Evolutionary conservation across 176 grass and related monocot genomes (phyloP).

Genomic region (bread wheat (Triticum aestivum)): DNA sequence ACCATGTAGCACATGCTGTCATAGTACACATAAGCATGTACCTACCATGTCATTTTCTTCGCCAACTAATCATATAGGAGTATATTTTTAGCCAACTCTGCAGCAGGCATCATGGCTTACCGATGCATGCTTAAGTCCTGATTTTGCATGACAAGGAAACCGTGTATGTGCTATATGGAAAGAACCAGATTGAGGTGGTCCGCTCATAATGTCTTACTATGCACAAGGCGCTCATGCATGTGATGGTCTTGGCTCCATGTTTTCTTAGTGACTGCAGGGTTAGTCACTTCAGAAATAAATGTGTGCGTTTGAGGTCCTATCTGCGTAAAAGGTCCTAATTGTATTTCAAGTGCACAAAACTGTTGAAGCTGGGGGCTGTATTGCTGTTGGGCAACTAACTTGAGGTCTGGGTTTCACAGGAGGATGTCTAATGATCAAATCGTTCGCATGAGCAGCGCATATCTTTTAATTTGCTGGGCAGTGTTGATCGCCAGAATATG

Average conservation of each 20-base stretch:
- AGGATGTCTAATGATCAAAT: not conserved
- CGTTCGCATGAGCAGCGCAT: not conserved
- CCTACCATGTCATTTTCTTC: slow-evolving; percentile 4
- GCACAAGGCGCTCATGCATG: not conserved
- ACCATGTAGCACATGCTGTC: slow-evolving; percentile 12
- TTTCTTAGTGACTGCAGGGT: not conserved
- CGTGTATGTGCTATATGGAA: not conserved
- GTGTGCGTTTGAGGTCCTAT: not conserved
- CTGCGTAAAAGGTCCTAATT: not conserved
- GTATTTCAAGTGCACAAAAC: not conserved
- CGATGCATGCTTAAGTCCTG: not conserved
- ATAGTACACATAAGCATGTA: slow-evolving; percentile 17
- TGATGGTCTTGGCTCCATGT: not conserved
- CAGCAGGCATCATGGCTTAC: slow-evolving; percentile 2
- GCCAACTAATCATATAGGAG: not conserved
- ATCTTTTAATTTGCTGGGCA: not conserved
- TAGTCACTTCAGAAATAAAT: not conserved
- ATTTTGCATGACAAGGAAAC: not conserved
- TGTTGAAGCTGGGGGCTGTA: not conserved
- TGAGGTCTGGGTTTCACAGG: not conserved
- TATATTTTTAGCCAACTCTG: too few relatives aligned
- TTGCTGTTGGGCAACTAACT: not conserved
- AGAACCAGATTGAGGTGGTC: not conserved
- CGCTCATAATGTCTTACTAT: not conserved
- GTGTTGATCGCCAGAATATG: not conserved